phyloP scores from a whole-genome alignment of 169 alveolate genomes.

The Babesia caballi region DNA sequence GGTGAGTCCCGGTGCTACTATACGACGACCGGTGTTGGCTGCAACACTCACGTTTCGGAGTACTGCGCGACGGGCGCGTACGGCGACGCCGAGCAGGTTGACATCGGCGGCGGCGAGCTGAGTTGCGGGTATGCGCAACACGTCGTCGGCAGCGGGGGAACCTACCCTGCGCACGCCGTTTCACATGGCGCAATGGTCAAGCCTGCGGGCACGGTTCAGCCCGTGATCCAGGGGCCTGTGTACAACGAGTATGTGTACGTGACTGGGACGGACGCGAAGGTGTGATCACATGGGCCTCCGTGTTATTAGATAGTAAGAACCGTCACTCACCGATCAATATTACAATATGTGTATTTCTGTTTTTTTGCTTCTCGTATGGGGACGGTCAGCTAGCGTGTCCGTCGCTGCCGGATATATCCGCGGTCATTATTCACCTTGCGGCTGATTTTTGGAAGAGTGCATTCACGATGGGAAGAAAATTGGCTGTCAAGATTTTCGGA shows the following conservation, averaged over 20 bases:
- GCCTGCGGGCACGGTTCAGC: neutral
- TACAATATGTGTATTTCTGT: no score
- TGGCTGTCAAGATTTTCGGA: slow-evolving; percentile 46
- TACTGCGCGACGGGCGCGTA: neutral
- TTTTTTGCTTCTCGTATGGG: neutral
- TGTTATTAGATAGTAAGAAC: no score
- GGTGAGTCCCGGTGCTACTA: neutral
- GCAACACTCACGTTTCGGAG: neutral
- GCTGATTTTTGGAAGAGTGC: neutral
- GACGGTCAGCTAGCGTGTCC: no score
- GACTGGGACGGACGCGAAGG: neutral
- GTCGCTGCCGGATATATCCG: no score
- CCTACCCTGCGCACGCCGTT: neutral
- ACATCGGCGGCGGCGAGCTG: neutral
- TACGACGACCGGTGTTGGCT: neutral
- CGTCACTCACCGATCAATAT: no score
- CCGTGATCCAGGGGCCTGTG: neutral
- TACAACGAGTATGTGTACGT: neutral
- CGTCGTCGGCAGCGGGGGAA: neutral
- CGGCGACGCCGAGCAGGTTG: neutral
- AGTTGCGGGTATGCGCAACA: slow-evolving; percentile 8
- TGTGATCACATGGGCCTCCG: neutral
- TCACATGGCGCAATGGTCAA: neutral
- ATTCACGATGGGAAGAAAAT: slow-evolving; percentile 25
- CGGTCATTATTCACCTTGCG: no score